Evolutionary conservation across 192 early-diverging fungal genomes (phyloP).

Genomic region (Thoreauomyces humboldtii): DNA sequence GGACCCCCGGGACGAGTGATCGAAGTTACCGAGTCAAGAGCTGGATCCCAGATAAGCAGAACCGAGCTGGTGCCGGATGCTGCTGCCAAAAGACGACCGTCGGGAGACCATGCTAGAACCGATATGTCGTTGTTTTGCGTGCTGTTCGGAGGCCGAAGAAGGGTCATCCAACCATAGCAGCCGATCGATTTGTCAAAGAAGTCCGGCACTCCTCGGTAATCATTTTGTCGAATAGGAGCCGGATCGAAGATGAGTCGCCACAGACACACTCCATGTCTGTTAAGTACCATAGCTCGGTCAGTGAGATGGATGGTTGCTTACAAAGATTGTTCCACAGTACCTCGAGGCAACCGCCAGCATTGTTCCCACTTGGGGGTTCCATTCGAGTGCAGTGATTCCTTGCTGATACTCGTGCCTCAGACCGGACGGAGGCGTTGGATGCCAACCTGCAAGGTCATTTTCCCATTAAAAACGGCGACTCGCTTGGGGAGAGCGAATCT

Average conservation of each 20-base stretch:
- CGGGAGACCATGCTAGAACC: conserved; percentile 49
- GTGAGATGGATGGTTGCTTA: not conserved
- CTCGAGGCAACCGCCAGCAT: conserved; percentile 48
- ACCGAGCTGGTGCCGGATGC: conserved; percentile 31
- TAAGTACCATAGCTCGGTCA: not conserved
- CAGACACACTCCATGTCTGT: conserved; percentile 50
- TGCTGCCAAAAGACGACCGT: conserved; percentile 44
- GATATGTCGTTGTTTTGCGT: conserved; percentile 28
- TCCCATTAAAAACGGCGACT: not conserved
- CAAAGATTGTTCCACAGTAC: conserved; percentile 22
- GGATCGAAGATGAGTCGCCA: conserved; percentile 36
- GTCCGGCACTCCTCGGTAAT: not conserved
- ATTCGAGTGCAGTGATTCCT: conserved; percentile 50
- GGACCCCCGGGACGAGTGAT: conserved; percentile 35
- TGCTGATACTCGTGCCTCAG: conserved; percentile 41
- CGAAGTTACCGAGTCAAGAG: conserved; percentile 29
- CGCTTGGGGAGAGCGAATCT: not conserved
- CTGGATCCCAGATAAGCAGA: conserved; percentile 48
- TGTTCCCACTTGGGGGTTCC: conserved; percentile 38
- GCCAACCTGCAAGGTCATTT: conserved; percentile 30
- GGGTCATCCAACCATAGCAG: conserved; percentile 40
- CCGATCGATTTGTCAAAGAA: conserved; percentile 4
- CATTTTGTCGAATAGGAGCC: not conserved
- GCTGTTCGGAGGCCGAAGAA: conserved; percentile 36
- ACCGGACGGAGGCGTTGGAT: conserved; percentile 20